phyloP scores from a whole-genome alignment of 306 rosid genomes.

The Trifolium dubium region DNA sequence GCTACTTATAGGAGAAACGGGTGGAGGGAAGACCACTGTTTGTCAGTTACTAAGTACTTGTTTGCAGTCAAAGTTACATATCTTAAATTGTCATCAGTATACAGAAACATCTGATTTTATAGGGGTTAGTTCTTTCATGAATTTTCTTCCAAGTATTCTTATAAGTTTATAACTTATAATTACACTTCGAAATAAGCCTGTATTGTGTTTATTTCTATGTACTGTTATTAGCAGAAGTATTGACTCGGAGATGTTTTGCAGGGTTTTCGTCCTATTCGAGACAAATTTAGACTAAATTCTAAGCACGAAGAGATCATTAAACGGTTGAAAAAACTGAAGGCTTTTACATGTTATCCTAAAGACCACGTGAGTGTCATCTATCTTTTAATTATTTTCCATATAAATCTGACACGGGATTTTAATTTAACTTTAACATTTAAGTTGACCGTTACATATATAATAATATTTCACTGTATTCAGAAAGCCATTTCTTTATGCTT shows the following conservation, averaged over 20 bases:
- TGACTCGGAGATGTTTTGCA: constrained; percentile 39
- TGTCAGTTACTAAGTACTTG: constrained; percentile 79
- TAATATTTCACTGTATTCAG: constrained; percentile 23
- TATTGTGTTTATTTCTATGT: background rate
- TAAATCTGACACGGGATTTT: background rate
- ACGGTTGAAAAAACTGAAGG: constrained; percentile 53
- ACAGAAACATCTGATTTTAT: constrained; percentile 96
- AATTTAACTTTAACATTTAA: background rate
- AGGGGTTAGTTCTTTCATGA: constrained; percentile 70
- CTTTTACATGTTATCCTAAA: constrained; percentile 47
- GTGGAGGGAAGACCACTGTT: constrained; percentile 98
- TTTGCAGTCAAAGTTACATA: constrained; percentile 71
- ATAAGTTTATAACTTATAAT: background rate
- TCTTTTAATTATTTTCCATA: constrained; percentile 1
- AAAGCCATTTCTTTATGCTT: too few species aligned
- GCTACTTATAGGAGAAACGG: constrained; percentile 96
- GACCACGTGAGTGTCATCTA: constrained; percentile 55
- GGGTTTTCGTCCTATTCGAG: constrained; percentile 89
- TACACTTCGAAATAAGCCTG: background rate
- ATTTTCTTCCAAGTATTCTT: constrained; percentile 13
- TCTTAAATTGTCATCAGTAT: constrained; percentile 91
- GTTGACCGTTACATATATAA: background rate
- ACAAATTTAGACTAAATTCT: constrained; percentile 67
- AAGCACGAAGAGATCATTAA: constrained; percentile 59
- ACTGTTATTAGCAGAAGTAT: constrained; percentile 16